Conservation (phyloP, 495 filamentous ascomycete genomes). For the Chaetomium tenue region DNA sequence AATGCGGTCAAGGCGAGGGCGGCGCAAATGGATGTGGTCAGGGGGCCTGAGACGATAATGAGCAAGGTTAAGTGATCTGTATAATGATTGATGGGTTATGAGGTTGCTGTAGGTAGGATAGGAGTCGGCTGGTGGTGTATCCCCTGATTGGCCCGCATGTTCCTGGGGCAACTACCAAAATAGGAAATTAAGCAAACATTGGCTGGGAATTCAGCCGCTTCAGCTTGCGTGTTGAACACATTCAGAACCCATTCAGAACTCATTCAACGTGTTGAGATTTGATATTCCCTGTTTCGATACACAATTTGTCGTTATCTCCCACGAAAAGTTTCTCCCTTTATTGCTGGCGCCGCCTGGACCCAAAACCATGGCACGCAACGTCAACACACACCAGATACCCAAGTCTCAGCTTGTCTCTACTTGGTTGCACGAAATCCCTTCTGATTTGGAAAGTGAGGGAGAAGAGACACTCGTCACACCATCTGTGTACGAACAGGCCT, state of each 20-base stretch:
- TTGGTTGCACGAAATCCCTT: slow-evolving; percentile 20
- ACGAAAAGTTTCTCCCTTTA: background rate
- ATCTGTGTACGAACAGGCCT: background rate
- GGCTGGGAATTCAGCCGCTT: background rate
- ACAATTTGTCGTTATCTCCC: background rate
- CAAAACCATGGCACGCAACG: background rate
- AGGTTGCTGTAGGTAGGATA: background rate
- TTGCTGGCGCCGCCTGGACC: background rate
- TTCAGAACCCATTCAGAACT: background rate
- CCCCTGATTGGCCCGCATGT: background rate
- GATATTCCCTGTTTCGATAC: background rate
- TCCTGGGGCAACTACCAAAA: slow-evolving; percentile 15
- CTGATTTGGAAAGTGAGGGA: slow-evolving; percentile 11
- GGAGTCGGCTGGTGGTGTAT: background rate
- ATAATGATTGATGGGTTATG: slow-evolving; percentile 13
- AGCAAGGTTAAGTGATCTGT: slow-evolving; percentile 68
- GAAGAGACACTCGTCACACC: slow-evolving; percentile 7
- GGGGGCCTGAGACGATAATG: slow-evolving; percentile 86
- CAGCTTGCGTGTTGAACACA: background rate
- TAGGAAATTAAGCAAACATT: slow-evolving; percentile 12
- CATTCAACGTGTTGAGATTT: background rate
- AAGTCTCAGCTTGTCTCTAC: slow-evolving; percentile 9
- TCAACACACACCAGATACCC: background rate
- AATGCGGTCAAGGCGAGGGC: slow-evolving; percentile 82
- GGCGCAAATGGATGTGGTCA: slow-evolving; percentile 73